phyloP scores from a whole-genome alignment of 2,329 filamentous ascomycete genomes.

The Epichloe gansuensis region DNA sequence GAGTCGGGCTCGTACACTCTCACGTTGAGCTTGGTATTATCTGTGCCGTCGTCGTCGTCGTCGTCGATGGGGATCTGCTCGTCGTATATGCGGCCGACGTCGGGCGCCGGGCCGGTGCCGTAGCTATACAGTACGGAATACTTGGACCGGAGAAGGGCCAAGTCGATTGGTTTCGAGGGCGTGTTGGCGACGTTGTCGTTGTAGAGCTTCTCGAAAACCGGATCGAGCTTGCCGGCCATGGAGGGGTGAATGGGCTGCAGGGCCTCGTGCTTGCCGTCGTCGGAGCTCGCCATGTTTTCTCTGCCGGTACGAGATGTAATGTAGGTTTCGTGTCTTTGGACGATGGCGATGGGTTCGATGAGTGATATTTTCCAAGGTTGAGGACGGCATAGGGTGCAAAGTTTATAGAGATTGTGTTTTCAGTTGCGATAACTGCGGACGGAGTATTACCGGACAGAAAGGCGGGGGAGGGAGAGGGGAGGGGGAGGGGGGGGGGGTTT shows the following conservation, averaged over 20 bases:
- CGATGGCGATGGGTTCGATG: too few relatives aligned
- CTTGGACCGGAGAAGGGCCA: constrained; percentile 23
- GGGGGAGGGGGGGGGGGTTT: too few relatives aligned
- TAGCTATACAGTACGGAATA: constrained; percentile 33
- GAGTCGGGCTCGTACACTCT: constrained; percentile 31
- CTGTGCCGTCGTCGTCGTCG: constrained; percentile 16
- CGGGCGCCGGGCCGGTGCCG: constrained; percentile 28
- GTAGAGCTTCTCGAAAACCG: constrained; percentile 34
- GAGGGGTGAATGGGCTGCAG: constrained; percentile 36
- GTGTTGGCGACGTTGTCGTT: constrained; percentile 30
- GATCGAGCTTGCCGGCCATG: constrained; percentile 32
- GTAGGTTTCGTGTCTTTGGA: too few relatives aligned
- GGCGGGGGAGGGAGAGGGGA: too few relatives aligned
- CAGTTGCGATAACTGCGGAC: too few relatives aligned
- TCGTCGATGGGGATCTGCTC: constrained; percentile 20
- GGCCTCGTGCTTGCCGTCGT: constrained; percentile 22
- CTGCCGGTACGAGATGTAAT: not conserved
- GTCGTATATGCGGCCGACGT: constrained; percentile 27
- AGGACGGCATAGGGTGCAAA: too few relatives aligned
- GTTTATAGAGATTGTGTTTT: too few relatives aligned
- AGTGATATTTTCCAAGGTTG: too few relatives aligned
- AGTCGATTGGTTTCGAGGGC: constrained; percentile 26
- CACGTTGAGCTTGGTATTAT: constrained; percentile 15
- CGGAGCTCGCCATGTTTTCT: not conserved
- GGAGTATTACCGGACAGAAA: too few relatives aligned